A percentile compares a stretch with the other conserved stretches of the same genome.
These are phyloP conservation scores for Sporisorium reilianum DNA, from an alignment of 1,284 basidiomycete genomes.

Conservation along the genomic window DNA sequence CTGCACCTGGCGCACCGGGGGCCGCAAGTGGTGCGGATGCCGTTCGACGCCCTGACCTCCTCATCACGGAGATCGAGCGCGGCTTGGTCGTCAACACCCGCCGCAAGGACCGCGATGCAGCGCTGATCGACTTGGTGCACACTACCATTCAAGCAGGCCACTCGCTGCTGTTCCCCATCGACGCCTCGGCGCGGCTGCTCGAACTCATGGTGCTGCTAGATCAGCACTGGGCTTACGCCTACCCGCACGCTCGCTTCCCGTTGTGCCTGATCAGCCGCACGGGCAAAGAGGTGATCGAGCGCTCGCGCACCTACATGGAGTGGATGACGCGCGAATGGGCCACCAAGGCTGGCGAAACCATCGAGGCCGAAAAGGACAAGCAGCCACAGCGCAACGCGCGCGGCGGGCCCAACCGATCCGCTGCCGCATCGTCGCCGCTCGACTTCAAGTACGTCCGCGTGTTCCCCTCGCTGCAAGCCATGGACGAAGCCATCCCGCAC, in stretches of 20 bases:
- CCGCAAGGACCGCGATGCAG: constrained; percentile 89
- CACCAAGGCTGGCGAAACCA: constrained; percentile 48
- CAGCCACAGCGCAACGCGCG: background rate
- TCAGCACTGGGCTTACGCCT: constrained; percentile 93
- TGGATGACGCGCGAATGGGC: constrained; percentile 94
- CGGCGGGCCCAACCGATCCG: constrained; percentile 3
- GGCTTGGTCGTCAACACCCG: constrained; percentile 81
- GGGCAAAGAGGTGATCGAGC: constrained; percentile 91
- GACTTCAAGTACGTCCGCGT: constrained; percentile 79
- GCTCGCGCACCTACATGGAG: constrained; percentile 96
- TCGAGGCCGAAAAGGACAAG: constrained; percentile 39
- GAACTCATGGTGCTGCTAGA: constrained; percentile 95
- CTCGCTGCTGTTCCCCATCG: constrained; percentile 89
- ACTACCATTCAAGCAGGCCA: constrained; percentile 84
- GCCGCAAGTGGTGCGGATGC: constrained; percentile 47
- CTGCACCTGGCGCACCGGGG: constrained; percentile 35
- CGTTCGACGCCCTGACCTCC: constrained; percentile 71
- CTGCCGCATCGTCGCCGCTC: constrained; percentile 42
- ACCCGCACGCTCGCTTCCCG: constrained; percentile 72
- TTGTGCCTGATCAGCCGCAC: constrained; percentile 92
- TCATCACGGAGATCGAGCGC: constrained; percentile 92
- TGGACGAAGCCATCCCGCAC: constrained; percentile 84
- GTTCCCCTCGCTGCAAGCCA: constrained; percentile 83
- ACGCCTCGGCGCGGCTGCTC: constrained; percentile 90
- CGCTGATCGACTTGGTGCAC: constrained; percentile 75